These are phyloP conservation scores for Cunninghamia lanceolata DNA, from an alignment of 75 land plant species.

Conservation along the genomic window DNA sequence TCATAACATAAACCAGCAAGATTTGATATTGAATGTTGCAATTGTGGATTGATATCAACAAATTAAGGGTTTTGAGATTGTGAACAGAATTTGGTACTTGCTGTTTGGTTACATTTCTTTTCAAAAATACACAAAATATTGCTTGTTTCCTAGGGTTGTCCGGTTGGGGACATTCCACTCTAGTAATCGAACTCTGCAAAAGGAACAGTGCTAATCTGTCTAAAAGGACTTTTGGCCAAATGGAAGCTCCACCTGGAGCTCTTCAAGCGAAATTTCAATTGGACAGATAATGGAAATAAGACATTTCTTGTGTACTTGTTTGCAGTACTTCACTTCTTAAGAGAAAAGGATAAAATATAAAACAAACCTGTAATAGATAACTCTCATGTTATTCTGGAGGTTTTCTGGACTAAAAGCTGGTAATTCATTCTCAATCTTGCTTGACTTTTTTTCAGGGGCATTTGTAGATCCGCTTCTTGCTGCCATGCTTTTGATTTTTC, in stretches of 20 bases:
- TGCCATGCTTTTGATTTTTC: constrained; percentile 20
- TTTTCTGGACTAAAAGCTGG: constrained; percentile 72
- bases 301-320: not conserved
- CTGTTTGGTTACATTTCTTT: no score
- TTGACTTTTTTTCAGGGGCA: constrained; percentile 38
- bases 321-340: not conserved
- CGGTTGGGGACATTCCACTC: no score
- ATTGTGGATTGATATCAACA: no score
- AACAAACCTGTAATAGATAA: constrained; percentile 71
- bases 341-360: not conserved
- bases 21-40: no score
- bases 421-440: constrained; percentile 35
- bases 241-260: not conserved
- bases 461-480: constrained; percentile 17
- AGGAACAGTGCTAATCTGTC: not conserved
- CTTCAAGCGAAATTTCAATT: not conserved
- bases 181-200: not conserved
- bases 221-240: not conserved
- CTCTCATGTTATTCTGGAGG: constrained; percentile 72
- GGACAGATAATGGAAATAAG: not conserved
- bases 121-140: no score
- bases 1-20: no score
- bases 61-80: no score
- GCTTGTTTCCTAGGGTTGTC: no score
- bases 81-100: no score